These are phyloP conservation scores for Monosiga brevicollis DNA, from an alignment of 78 protist species.

Conservation along the genomic window DNA sequence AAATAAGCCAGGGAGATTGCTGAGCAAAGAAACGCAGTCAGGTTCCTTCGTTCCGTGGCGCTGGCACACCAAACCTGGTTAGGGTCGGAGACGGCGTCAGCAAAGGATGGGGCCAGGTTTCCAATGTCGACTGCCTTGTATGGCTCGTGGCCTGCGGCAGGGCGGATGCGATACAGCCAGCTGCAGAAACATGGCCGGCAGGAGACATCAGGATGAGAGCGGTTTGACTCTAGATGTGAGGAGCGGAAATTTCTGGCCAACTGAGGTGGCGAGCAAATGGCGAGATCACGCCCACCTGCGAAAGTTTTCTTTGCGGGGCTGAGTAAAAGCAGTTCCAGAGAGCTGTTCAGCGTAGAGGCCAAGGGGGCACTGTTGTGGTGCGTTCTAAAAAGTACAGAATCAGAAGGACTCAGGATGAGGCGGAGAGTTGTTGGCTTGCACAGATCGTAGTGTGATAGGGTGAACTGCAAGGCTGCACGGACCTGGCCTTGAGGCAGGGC, in stretches of 20 bases:
- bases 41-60: no score
- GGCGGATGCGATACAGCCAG: constrained; percentile 82
- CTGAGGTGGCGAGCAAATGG: not conserved
- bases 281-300: constrained; percentile 43
- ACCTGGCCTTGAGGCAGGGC: constrained; percentile 76
- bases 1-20: not conserved
- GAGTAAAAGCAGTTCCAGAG: constrained; percentile 85
- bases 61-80: no score
- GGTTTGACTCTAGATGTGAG: not conserved
- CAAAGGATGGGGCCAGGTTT: not conserved
- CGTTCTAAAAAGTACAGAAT: constrained; percentile 49
- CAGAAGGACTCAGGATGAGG: not conserved
- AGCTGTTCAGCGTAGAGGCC: constrained; percentile 92
- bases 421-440: not conserved
- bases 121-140: not conserved
- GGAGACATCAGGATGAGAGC: no score
- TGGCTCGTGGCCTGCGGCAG: constrained; percentile 55
- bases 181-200: no score
- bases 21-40: not conserved
- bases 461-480: constrained; percentile 39
- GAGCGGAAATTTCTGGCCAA: not conserved
- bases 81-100: not conserved
- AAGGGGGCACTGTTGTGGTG: constrained; percentile 75
- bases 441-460: not conserved
- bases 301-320: constrained; percentile 52